Evolutionary conservation across 1,139 yeast genomes (phyloP), one percentile per base, ranked within the genome.

Genomic region (Scheffersomyces titani): DNA sequence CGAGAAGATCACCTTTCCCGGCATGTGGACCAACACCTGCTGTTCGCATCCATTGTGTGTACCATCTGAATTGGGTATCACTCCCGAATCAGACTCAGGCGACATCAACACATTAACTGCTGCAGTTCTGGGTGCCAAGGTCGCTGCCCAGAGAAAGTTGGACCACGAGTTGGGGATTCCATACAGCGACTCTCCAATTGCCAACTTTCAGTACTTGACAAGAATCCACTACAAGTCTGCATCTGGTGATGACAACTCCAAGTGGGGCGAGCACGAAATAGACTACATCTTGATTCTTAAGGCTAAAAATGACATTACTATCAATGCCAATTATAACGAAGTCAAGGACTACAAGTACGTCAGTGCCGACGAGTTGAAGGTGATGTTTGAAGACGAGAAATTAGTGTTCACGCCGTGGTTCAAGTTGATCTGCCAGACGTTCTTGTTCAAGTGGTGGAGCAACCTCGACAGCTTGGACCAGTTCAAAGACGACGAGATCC

Each of bases 261-360:
- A 86, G 58, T 94, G 99, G 99, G 99, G 98, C 53, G 99, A 94
- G 72, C 99, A 94, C 70, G 99, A 94, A 74, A 90, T 94, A 63
- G 99, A 94, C 74, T 94, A 94, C 74, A 96, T 94, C 64, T 81
- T 96, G 68, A 87, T 94, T 61, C 87, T 90, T 66, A 84, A 82
- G 68, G 77, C 92, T 40, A 79, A 83, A 61, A 87, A 92, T 51
- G 73, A 73, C 50, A 74, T 85, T 48, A 70, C 75, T 47, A 73
- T 81, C 52, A 65, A 82, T 53, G 84, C 88, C 48, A 89, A 87
- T 67, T 81, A 82, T 52, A 93, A 92, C 70, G 99, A 94, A 72
- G 97, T 94, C 54, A 87, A 87, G 70, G 97, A 90, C 70, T 77
- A 78, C 67, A 84, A 81, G 68, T 94, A 90, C 74, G 98, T 94